These are phyloP conservation scores for Haemoproteus tartakovskyi DNA, from an alignment of 169 alveolate species.

Conservation along the genomic window DNA sequence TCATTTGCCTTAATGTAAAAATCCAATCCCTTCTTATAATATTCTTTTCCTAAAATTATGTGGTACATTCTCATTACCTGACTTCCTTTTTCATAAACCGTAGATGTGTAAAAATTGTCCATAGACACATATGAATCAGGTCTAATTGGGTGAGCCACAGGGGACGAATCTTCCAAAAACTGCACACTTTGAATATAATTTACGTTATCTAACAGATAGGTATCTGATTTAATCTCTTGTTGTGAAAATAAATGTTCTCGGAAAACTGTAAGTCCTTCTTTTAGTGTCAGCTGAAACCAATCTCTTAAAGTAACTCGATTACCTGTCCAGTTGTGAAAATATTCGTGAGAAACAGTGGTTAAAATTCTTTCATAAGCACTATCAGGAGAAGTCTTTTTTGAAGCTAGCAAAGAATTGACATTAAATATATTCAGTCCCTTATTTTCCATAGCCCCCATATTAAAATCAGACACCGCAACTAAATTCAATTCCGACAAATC, in stretches of 20 bases:
- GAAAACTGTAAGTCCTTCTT: constrained; percentile 93
- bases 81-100: constrained; percentile 93
- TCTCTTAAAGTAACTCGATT: constrained; percentile 91
- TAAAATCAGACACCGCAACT: constrained; percentile 88
- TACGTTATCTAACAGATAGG: constrained; percentile 86
- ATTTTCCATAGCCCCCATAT: constrained; percentile 94
- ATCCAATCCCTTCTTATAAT: constrained; percentile 90
- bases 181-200: constrained; percentile 80
- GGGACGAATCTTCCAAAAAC: constrained; percentile 89
- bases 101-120: constrained; percentile 91
- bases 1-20: constrained; percentile 88
- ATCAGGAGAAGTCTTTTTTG: constrained; percentile 85
- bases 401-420: constrained; percentile 85
- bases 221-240: constrained; percentile 77
- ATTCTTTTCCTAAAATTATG: constrained; percentile 88
- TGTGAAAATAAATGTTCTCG: constrained; percentile 87
- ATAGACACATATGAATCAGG: constrained; percentile 89
- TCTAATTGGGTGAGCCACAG: constrained; percentile 92
- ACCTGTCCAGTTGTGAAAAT: constrained; percentile 94
- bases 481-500: constrained; percentile 88
- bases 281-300: constrained; percentile 92
- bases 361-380: constrained; percentile 83
- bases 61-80: constrained; percentile 93
- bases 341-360: constrained; percentile 90
- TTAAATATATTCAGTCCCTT: constrained; percentile 90